Evolutionary conservation across 164 flowering plant genomes (phyloP).

Genomic region (Piper longum): DNA sequence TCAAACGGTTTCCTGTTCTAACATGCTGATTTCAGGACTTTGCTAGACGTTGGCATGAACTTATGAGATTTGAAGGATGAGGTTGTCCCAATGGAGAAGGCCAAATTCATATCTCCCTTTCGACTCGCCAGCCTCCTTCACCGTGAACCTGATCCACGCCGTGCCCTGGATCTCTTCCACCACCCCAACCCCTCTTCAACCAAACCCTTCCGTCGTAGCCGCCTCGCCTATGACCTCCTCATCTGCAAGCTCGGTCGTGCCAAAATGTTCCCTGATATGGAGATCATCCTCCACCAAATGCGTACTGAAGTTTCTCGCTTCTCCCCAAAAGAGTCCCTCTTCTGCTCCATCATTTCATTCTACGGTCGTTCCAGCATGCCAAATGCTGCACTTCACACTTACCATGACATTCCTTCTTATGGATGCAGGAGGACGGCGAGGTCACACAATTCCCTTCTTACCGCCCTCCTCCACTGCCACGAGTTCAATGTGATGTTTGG

Average conservation of each 20-base stretch:
- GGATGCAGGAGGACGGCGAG: slow-evolving; percentile 42
- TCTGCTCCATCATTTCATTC: slow-evolving; percentile 49
- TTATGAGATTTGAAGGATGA: too few relatives aligned
- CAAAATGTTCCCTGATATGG: slow-evolving; percentile 62
- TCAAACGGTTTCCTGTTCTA: too few relatives aligned
- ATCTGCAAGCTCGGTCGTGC: slow-evolving; percentile 69
- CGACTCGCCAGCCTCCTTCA: slow-evolving; percentile 60
- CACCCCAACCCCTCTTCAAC: slow-evolving; percentile 30
- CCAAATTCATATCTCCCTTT: slow-evolving; percentile 36
- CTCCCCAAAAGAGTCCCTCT: slow-evolving; percentile 33
- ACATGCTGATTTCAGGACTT: too few relatives aligned
- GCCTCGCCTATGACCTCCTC: slow-evolving; percentile 60
- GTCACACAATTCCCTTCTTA: slow-evolving; percentile 38
- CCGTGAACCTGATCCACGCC: slow-evolving; percentile 33
- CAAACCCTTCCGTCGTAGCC: slow-evolving; percentile 46
- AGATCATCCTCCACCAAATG: slow-evolving; percentile 34
- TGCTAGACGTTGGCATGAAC: too few relatives aligned
- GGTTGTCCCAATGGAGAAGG: slow-evolving; percentile 9
- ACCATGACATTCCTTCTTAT: slow-evolving; percentile 36
- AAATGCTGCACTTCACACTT: slow-evolving; percentile 30
- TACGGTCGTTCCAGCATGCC: slow-evolving; percentile 41
- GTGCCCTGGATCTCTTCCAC: slow-evolving; percentile 47
- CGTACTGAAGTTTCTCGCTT: slow-evolving; percentile 16
- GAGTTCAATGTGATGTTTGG: slow-evolving; percentile 29
- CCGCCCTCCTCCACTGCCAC: slow-evolving; percentile 37